Evolutionary conservation across 179 eudicot species (phyloP), one percentile per base, ranked within the genome.

Genomic region (Beta corolliflora): DNA sequence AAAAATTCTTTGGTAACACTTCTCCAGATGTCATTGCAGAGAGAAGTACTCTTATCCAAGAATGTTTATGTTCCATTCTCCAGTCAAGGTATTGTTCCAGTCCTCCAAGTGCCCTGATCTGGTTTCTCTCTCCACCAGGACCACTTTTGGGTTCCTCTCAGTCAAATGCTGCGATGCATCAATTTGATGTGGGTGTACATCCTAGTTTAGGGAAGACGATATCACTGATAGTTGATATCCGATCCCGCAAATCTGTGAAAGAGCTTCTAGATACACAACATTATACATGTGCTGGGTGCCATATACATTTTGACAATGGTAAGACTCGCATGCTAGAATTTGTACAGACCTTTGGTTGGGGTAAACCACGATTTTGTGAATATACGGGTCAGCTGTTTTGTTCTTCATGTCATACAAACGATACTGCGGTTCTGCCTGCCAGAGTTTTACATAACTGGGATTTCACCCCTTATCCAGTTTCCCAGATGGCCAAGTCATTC

Each of bases 361-460:
- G 98, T 14, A 92, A 88, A 74, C 99, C 98, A 67, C 98, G 99
- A 69, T 84, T 89, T 72, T 96, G 99, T 91, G 98, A 94, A 84
- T 96, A 96, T 79, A 96, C 90, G 16, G 93, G 98, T 59, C 99
- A 96, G 84, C 86, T 94, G 58, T 96, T 92, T 87, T 96, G 99
- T 80, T 86, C 97, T 64, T 90, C 91, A 31, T 96, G 99, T 82
- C 99, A 96, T 86, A 82, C 85, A 67, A 94, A 94, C 88, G 99
- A 94, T 59, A 86, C 84, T 61, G 92, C 94, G 71, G 94, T 96
- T 63, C 88, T 96, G 83, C 99, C 99, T 50, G 97, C 97, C 41
- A 89, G 96, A 87, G 97, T 96, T 89, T 83, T 96, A 88, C 99
- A 96, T 84, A 75, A 87, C 71, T 96, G 99, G 99, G 98, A 96